Base-by-base conservation (phyloP, 192 early-diverging fungal species). In the Podila horticola region DNA sequence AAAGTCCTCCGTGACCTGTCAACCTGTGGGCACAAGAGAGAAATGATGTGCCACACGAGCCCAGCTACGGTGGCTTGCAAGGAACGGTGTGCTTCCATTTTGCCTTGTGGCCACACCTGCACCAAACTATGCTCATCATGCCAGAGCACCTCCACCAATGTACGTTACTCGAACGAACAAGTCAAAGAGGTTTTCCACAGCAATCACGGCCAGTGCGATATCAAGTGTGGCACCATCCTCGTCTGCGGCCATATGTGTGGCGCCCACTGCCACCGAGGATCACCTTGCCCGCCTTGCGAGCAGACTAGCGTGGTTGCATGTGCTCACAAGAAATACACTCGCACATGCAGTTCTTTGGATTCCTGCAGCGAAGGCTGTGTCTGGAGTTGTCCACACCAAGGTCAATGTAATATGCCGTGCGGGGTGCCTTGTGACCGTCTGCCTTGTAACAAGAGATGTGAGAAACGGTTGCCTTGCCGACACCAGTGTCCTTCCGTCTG, bases 371-470 rank as follows among this genome's bases (percentile, higher is more conserved):
- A 83, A 38, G 36, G 1, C 4, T 91, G 90, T 50, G 55, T 58
- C 2, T 91, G 90, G 90, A 24, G 50, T 11, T 91, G 90, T 67
- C 29, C 66, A 29, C 90, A 91, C 65, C 61, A 84, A 49, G 86
- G 84, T 1, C 15, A 26, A 5, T 91, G 90, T 70, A 24, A 58
- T 0, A 63, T 89, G 41, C 77, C 82, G 13, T 91, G 90, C 51
- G 90, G 89, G 17, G 84, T 82, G 9, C 90, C 90, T 20, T 91
- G 90, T 50, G 67, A 69, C 28, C 82, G 88, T 57, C 79, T 90
- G 24, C 90, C 90, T 5, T 91, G 90, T 36, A 84, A 88, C 69
- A 17, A 67, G 38, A 69, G 88, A 30, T 91, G 90, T 65, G 63
- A 59, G 5, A 26, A 1, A 34, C 67, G 90, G 31, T 10, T 31